phyloP scores from a whole-genome alignment of 169 alveolate species.

The Cryptosporidium canis region DNA sequence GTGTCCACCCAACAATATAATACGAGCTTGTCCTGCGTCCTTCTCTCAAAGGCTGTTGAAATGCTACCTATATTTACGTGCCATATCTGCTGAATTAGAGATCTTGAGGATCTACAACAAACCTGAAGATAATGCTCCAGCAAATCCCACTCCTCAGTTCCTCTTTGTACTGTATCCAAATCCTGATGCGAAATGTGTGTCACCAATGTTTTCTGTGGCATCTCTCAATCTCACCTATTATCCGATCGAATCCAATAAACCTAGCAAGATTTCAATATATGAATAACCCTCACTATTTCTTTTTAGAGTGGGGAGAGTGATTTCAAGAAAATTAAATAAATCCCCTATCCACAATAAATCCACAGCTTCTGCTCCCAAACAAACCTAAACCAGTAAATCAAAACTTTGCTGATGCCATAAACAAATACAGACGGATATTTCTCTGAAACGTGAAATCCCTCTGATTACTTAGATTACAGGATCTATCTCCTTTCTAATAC shows the following conservation, averaged over 20 bases:
- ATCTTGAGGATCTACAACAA: slow-evolving; percentile 70
- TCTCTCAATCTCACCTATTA: background rate
- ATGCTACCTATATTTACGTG: slow-evolving; percentile 54
- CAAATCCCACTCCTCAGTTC: slow-evolving; percentile 67
- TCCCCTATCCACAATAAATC: no score
- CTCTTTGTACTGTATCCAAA: slow-evolving; percentile 66
- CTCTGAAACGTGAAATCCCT: no score
- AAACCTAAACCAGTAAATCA: no score
- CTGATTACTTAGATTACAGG: no score
- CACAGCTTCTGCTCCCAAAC: no score
- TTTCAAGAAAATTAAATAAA: no score
- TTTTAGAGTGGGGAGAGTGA: no score
- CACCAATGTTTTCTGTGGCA: slow-evolving; percentile 45
- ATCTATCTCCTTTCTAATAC: no score
- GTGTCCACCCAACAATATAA: slow-evolving; percentile 86
- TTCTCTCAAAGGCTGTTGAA: slow-evolving; percentile 65
- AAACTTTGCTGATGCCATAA: no score
- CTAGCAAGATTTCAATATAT: background rate
- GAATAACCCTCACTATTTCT: no score
- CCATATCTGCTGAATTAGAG: slow-evolving; percentile 65
- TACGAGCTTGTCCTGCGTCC: slow-evolving; percentile 79
- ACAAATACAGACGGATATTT: no score
- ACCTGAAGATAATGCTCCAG: slow-evolving; percentile 66
- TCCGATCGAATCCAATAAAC: background rate
- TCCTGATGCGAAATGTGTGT: slow-evolving; percentile 62